Base-by-base conservation (phyloP, 345 rosid genomes). In the Citrus mangshanensis region DNA sequence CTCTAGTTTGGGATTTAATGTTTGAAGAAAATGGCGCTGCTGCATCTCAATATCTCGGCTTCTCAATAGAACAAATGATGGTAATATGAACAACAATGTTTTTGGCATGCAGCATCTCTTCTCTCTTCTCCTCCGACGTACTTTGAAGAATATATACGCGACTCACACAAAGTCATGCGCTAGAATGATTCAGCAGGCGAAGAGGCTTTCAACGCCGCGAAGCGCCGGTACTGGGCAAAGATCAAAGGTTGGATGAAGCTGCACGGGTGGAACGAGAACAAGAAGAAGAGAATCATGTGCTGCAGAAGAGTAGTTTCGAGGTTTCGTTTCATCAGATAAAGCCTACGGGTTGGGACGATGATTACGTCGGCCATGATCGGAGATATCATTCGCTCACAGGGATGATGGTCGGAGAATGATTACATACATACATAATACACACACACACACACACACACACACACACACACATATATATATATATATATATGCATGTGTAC, bases 311-410 rank as follows among this genome's bases (percentile, higher is more conserved):
- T 3, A 38, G 61, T 27, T 49, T 46, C 1, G 77, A 51, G 3
- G 14, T 49, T 24, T 1, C 42, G 16, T 10, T 55, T 60, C 60
- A 51, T 34, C 59, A 27, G 7, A 27, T 76, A 7, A 70, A 13
- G 74, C 84, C 84, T 2, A 81, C 81, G 9, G 84, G 81, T 32
- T 77, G 84, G 80, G 84, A 16, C 22, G 59, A 7, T 27, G 59
- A 27, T 8, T 24, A 18, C 10, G 21, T 6, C 8, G 32, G 51
- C 5, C 74, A 49, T 9, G 55, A 46, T 76, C 27, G 28, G 6
- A 28, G 6, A 42, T 65, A 71, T 9, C 5, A 30, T 7, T 9
- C 2, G 9, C 27, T 65, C 28, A 81, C 70, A 0, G 73, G 83
- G 12, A 81, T 71, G 80, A 34, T 76, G 18, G 80, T 81, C 1